Percentiles rank a stretch among this genome's conserved stretches.
phyloP scores from a whole-genome alignment of 345 rosid species.

The Limnanthes douglasii region DNA sequence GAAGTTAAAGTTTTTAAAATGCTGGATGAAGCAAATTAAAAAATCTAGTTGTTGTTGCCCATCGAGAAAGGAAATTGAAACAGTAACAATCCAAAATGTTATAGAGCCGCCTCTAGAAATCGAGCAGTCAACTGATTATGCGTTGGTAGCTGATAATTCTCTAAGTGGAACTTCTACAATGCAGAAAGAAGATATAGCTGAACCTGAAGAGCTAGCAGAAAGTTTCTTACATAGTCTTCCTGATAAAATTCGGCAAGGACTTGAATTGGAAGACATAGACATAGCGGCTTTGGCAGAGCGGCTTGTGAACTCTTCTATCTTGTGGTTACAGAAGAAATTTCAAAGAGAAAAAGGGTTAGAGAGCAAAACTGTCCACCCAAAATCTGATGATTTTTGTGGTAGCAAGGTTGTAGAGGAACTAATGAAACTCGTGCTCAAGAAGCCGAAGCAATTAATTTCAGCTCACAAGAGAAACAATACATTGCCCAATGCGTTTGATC shows the following conservation, averaged over 20 bases:
- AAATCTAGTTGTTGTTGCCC: slow-evolving; percentile 23
- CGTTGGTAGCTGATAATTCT: slow-evolving; percentile 47
- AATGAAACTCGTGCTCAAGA: slow-evolving; percentile 38
- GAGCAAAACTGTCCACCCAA: slow-evolving; percentile 18
- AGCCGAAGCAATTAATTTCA: slow-evolving; percentile 56
- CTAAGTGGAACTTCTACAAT: slow-evolving; percentile 34
- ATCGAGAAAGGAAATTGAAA: slow-evolving; percentile 11
- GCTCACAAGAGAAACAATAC: slow-evolving; percentile 22
- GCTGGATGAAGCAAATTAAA: slow-evolving; percentile 78
- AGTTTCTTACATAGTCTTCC: slow-evolving; percentile 43
- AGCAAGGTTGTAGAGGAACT: slow-evolving; percentile 29
- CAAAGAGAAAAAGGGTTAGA: slow-evolving; percentile 21
- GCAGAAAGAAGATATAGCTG: slow-evolving; percentile 34
- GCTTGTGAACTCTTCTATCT: slow-evolving; percentile 49
- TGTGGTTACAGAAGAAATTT: slow-evolving; percentile 40
- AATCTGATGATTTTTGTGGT: slow-evolving; percentile 14
- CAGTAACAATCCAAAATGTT: slow-evolving; percentile 21
- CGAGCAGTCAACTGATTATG: slow-evolving; percentile 34
- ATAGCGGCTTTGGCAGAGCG: slow-evolving; percentile 65
- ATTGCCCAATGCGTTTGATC: slow-evolving; percentile 17
- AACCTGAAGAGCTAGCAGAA: slow-evolving; percentile 31
- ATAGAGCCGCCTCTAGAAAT: slow-evolving; percentile 24
- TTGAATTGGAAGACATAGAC: slow-evolving; percentile 63
- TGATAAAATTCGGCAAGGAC: slow-evolving; percentile 50
- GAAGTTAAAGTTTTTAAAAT: slow-evolving; percentile 74